Conservation (phyloP, 345 rosid genomes). For the Theobroma cacao region DNA sequence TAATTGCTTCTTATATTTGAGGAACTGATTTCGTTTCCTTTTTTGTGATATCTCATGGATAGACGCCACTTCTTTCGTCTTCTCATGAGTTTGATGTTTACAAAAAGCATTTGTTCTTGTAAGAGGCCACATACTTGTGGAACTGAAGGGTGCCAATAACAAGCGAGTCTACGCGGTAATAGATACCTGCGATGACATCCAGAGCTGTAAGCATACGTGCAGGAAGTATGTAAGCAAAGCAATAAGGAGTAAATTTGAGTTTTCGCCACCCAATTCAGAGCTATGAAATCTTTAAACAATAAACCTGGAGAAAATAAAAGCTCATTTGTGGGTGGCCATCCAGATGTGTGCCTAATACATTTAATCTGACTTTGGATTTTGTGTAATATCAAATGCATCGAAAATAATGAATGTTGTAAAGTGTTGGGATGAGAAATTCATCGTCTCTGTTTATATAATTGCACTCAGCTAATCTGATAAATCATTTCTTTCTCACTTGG, state of each 20-base stretch:
- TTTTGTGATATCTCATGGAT: background rate
- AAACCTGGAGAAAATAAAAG: background rate
- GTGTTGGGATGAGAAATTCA: background rate
- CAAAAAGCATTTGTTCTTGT: conserved; percentile 18
- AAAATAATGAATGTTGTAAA: background rate
- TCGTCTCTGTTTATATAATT: too few relatives aligned
- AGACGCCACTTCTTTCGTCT: conserved; percentile 41
- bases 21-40: background rate
- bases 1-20: too few relatives aligned
- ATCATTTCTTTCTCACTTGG: too few relatives aligned
- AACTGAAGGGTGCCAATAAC: background rate
- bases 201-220: background rate
- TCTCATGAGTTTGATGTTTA: conserved; percentile 27
- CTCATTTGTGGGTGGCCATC: background rate
- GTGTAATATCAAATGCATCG: background rate
- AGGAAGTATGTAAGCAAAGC: background rate
- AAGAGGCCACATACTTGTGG: background rate
- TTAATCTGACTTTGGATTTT: background rate
- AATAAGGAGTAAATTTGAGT: background rate
- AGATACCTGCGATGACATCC: background rate
- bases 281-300: background rate
- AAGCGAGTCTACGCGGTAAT: too few relatives aligned
- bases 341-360: background rate
- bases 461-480: too few relatives aligned
- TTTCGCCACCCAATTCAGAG: background rate